Conservation (phyloP, 2,329 filamentous ascomycete genomes). For the Trichoderma polysporum region DNA sequence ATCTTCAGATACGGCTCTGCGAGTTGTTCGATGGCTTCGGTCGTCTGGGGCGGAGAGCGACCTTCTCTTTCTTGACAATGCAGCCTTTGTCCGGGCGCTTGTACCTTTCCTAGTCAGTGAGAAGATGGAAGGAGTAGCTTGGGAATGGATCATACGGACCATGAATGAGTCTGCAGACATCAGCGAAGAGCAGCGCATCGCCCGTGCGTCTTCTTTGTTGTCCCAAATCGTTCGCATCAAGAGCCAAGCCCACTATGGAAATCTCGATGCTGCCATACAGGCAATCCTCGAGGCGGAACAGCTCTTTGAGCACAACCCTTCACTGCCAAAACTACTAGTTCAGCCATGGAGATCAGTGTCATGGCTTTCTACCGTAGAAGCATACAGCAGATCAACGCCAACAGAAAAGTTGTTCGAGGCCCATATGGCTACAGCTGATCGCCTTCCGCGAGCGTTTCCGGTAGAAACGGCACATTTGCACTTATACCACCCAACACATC, state of each 20-base stretch:
- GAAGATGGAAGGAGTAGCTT: slow-evolving; percentile 49
- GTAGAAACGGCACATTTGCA: slow-evolving; percentile 55
- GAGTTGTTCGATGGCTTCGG: slow-evolving; percentile 55
- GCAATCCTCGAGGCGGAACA: slow-evolving; percentile 48
- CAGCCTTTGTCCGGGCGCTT: slow-evolving; percentile 41
- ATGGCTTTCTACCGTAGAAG: slow-evolving; percentile 53
- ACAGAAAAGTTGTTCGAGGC: slow-evolving; percentile 51
- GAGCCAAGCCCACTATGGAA: slow-evolving; percentile 40
- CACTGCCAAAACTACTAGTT: slow-evolving; percentile 40
- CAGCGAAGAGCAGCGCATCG: slow-evolving; percentile 27
- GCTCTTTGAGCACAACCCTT: slow-evolving; percentile 39
- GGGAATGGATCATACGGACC: slow-evolving; percentile 52
- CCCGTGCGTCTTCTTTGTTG: slow-evolving; percentile 36
- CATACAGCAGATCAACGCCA: slow-evolving; percentile 45
- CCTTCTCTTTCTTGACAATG: slow-evolving; percentile 46
- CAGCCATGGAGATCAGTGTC: slow-evolving; percentile 50
- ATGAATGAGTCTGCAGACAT: slow-evolving; percentile 31
- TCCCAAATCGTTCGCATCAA: slow-evolving; percentile 45
- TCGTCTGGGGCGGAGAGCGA: slow-evolving; percentile 48
- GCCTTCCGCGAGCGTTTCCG: slow-evolving; percentile 37
- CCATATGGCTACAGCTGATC: slow-evolving; percentile 49
- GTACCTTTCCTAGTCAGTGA: slow-evolving; percentile 54
- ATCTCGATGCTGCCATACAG: slow-evolving; percentile 51
- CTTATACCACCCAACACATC: slow-evolving; percentile 54
- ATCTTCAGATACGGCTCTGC: slow-evolving; percentile 45